Percentiles rank a stretch among this genome's conserved stretches.
Evolutionary conservation across 495 filamentous ascomycete genomes (phyloP).

Genomic region (Daldinia grandis): DNA sequence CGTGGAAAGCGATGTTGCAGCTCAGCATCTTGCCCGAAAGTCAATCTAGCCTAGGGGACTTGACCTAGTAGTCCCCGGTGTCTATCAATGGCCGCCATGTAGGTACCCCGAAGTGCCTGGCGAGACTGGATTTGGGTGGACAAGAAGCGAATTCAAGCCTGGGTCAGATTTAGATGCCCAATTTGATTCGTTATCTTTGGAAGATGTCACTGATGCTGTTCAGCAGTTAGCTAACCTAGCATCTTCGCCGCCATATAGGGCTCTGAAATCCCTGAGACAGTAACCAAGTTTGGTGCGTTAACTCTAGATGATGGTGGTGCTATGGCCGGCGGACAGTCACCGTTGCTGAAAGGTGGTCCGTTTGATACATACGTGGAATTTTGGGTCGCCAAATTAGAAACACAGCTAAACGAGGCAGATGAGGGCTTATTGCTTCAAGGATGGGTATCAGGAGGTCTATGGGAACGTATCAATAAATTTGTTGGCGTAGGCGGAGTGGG

Average conservation of each 20-base stretch:
- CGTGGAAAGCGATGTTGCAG: conserved; percentile 14
- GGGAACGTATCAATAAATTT: no score
- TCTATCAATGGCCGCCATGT: conserved; percentile 16
- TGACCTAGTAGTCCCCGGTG: conserved; percentile 1
- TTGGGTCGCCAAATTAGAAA: no score
- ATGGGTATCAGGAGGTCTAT: no score
- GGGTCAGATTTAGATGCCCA: conserved; percentile 7
- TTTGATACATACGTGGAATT: no score
- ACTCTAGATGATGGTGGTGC: conserved; percentile 2
- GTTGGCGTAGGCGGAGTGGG: no score
- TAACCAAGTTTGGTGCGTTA: conserved; percentile 11
- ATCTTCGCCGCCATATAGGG: conserved; percentile 12
- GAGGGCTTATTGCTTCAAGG: no score
- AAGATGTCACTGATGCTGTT: conserved; percentile 4
- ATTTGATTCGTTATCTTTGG: background rate
- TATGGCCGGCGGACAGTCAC: conserved; percentile 1
- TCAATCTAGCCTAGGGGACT: background rate
- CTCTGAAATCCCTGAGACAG: conserved; percentile 3
- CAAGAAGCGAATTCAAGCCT: conserved; percentile 8
- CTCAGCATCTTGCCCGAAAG: conserved; percentile 5
- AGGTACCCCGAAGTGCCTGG: conserved; percentile 5
- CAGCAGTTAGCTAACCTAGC: background rate
- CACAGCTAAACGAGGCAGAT: no score
- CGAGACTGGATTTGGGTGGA: conserved; percentile 16
- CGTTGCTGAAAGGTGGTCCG: background rate